Evolutionary conservation across 2,329 filamentous ascomycete genomes (phyloP).

Genomic region (Colletotrichum liaoningense): DNA sequence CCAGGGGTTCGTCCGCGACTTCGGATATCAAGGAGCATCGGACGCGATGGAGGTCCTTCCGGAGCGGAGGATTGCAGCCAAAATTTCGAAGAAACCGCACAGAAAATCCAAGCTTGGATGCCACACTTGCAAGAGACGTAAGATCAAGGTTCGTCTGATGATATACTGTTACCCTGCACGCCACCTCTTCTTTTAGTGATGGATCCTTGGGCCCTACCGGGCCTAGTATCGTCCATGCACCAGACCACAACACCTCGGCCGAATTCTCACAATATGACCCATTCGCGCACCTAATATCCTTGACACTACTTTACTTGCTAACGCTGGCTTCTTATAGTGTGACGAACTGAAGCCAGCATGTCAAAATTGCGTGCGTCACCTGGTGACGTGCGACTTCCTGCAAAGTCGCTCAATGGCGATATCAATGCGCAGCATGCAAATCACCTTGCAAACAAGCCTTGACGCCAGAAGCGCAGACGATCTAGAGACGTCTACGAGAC

Average conservation of each 20-base stretch:
- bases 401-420: conserved; percentile 6
- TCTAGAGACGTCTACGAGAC: neutral
- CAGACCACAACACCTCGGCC: neutral
- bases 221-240: too few species aligned
- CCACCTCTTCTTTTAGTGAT: neutral
- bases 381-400: conserved; percentile 41
- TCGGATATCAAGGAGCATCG: neutral
- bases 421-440: neutral
- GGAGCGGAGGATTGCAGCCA: neutral
- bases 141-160: conserved; percentile 53
- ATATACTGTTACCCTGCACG: neutral
- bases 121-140: conserved; percentile 65
- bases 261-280: neutral
- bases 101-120: conserved; percentile 66
- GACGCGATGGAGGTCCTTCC: neutral
- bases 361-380: conserved; percentile 42
- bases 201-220: too few species aligned
- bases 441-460: neutral
- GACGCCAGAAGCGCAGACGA: neutral
- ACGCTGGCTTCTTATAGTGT: conserved; percentile 32
- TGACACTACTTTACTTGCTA: neutral
- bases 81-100: conserved; percentile 59
- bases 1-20: neutral
- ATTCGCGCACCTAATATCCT: neutral
- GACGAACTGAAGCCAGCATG: conserved; percentile 43